phyloP scores from a whole-genome alignment of 305 asterid genomes.

The Fraxinus sp. region DNA sequence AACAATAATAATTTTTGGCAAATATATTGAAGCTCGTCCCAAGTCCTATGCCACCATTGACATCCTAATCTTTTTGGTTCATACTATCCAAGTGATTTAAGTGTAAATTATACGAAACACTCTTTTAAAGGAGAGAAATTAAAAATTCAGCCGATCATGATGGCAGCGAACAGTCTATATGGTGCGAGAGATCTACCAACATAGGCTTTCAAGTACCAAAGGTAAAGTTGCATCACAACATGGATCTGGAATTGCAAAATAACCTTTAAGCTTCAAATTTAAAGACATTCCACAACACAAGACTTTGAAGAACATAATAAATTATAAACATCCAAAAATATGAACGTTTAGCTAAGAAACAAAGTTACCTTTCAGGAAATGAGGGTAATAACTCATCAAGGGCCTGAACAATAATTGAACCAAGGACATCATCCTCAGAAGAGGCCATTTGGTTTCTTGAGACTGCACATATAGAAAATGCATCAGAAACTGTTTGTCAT shows the following conservation, averaged over 20 bases:
- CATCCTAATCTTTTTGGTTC: background rate
- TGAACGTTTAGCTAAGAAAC: background rate
- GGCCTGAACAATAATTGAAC: background rate
- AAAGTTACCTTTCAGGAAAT: conserved; percentile 1
- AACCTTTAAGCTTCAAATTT: background rate
- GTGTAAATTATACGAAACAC: background rate
- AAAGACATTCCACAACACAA: background rate
- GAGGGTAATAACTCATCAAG: background rate
- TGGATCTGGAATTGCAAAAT: background rate
- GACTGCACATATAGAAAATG: background rate
- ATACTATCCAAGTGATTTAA: background rate
- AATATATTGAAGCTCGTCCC: background rate
- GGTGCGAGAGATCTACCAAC: background rate
- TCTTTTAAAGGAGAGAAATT: background rate
- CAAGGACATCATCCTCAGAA: background rate
- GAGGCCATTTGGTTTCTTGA: background rate
- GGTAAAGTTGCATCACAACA: background rate
- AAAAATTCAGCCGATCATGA: background rate
- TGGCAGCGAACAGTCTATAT: background rate
- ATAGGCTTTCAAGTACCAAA: background rate
- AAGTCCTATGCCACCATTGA: background rate
- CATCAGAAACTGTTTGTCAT: background rate
- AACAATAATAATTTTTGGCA: background rate
- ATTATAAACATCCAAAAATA: background rate
- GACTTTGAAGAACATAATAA: background rate